These are phyloP conservation scores for Candida hungchunana DNA, from an alignment of 805 yeast species.

Conservation along the genomic window DNA sequence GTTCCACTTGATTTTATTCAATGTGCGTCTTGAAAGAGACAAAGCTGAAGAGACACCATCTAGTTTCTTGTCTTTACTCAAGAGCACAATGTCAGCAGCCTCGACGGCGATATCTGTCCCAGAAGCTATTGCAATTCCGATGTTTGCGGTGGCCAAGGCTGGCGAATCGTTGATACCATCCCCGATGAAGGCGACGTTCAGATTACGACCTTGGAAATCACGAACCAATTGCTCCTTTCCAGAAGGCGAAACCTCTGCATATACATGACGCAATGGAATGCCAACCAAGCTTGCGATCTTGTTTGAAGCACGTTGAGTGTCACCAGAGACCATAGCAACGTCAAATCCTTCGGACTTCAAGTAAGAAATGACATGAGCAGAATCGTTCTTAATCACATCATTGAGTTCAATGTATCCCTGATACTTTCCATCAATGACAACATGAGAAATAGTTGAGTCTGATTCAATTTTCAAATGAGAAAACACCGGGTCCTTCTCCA, in stretches of 20 bases:
- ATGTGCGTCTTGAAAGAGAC: conserved; percentile 66
- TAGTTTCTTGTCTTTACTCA: conserved; percentile 39
- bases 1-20: conserved; percentile 70
- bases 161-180: conserved; percentile 99
- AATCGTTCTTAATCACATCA: conserved; percentile 66
- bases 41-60: conserved; percentile 55
- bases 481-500: conserved; percentile 14
- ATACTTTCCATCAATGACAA: conserved; percentile 53
- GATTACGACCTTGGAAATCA: conserved; percentile 43
- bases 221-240: conserved; percentile 69
- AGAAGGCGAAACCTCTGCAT: conserved; percentile 71
- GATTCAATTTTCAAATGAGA: conserved; percentile 23
- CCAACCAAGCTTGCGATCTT: conserved; percentile 65
- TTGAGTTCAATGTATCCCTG: conserved; percentile 63
- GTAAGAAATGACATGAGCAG: conserved; percentile 54
- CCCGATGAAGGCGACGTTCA: conserved; percentile 81
- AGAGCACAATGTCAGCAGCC: conserved; percentile 87
- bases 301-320: conserved; percentile 56
- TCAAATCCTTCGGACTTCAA: conserved; percentile 48
- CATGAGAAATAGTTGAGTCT: conserved; percentile 46
- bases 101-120: conserved; percentile 97
- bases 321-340: conserved; percentile 92
- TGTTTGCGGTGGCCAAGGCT: conserved; percentile 80
- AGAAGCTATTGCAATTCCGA: conserved; percentile 87
- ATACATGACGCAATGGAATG: conserved; percentile 58